Evolutionary conservation across 2,329 filamentous ascomycete genomes (phyloP), one percentile per base, ranked within the genome.

Genomic region (Akanthomyces lecanii): DNA sequence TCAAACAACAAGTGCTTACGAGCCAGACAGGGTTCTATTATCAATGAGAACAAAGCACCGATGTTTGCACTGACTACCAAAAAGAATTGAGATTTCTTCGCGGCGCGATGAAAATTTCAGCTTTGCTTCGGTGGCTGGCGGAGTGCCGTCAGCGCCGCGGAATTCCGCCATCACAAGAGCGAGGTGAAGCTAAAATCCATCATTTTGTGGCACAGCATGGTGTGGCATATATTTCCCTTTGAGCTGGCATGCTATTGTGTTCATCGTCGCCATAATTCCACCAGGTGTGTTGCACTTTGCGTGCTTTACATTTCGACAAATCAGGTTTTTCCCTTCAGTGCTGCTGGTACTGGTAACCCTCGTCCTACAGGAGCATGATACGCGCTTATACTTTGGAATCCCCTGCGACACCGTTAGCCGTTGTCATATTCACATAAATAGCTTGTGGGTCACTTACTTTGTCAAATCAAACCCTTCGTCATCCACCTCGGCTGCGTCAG

Each of bases 351-450:
- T 36, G 79, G 72, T 47, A 80, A 71, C 4, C 80, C 80, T 50
- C 77, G 74, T n/a, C 78, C 75, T 11, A 82, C 78, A 1, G 81
- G 81, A 45, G 84, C 82, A 66, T 88, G 85, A 65, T 85, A 88
- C 1, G 84, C 81, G 36, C 84, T 83, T 58, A 88, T 88, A 66
- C 82, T 87, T 71, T 88, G 85, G 67, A 88, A 88, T 0, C 86
- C 86, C 75, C 84, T 86, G 63, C 86, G 63, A 7, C 16, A 8
- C 8, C 51, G 28, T 65, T 47, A 51, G 69, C 78, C n/a, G 21
- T 36, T n/a, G 16, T 6, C 44, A 12, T 38, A 8, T 23, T n/a
- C 30, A 59, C 23, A 40, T 23, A 3, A 4, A 25, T 7, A n/a
- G 2, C 33, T 33, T 11, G 38, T 33, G n/a, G 11, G 16, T n/a